Conservation (phyloP, 352 stramenopile species). For the Thalassiosira delicatula region DNA sequence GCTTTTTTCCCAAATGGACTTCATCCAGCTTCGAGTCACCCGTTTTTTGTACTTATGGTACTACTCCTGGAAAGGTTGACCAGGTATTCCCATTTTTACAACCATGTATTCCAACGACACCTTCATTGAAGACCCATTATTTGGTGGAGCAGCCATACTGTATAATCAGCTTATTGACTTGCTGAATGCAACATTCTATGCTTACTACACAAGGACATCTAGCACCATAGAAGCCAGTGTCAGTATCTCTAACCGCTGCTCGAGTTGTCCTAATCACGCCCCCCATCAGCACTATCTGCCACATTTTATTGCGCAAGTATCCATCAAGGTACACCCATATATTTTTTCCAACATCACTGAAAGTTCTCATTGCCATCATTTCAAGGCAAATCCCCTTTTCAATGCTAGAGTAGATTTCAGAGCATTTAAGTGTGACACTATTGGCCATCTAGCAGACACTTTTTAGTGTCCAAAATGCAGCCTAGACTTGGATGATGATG, state of each 20-base stretch:
- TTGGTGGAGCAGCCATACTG: slow-evolving; percentile 27
- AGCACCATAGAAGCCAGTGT: slow-evolving; percentile 38
- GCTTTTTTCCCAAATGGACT: slow-evolving; percentile 33
- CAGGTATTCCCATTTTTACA: slow-evolving; percentile 20
- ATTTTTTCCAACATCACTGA: slow-evolving; percentile 59
- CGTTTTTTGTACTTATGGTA: neutral
- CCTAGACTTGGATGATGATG: too few relatives aligned
- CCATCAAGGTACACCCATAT: slow-evolving; percentile 22
- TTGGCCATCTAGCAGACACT: too few relatives aligned
- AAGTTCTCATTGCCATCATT: too few relatives aligned
- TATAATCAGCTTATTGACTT: slow-evolving; percentile 28
- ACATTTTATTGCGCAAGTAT: neutral
- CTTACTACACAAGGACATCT: slow-evolving; percentile 12
- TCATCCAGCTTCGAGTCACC: slow-evolving; percentile 26
- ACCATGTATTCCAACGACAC: slow-evolving; percentile 15
- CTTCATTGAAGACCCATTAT: neutral
- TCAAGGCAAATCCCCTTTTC: too few relatives aligned
- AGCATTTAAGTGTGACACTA: too few relatives aligned
- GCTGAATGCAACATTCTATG: slow-evolving; percentile 1
- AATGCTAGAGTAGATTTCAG: too few relatives aligned
- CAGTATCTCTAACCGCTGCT: neutral
- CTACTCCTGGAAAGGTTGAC: slow-evolving; percentile 11
- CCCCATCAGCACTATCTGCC: slow-evolving; percentile 15
- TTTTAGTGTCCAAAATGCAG: too few relatives aligned
- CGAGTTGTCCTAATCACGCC: neutral